Evolutionary conservation across 306 rosid genomes (phyloP).

Genomic region (Dryas drummondii): DNA sequence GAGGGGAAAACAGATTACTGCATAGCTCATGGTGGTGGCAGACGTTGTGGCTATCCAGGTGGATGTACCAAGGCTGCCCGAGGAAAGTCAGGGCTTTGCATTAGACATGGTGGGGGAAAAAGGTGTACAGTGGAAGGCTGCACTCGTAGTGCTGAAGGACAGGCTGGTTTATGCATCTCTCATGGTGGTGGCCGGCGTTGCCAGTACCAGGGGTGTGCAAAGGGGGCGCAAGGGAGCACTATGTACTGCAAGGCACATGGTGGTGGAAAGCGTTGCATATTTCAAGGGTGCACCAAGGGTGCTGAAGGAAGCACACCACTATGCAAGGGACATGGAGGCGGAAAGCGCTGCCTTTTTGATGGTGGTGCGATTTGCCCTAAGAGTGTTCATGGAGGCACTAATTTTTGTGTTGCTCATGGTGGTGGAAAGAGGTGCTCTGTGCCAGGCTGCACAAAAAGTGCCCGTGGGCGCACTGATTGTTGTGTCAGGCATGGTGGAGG

Average conservation of each 20-base stretch:
- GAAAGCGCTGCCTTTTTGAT: conserved; percentile 89
- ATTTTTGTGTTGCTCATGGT: conserved; percentile 97
- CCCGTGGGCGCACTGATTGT: conserved; percentile 95
- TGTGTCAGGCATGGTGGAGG: conserved; percentile 99
- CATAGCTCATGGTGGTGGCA: conserved; percentile 97
- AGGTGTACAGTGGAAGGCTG: conserved; percentile 79
- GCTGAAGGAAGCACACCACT: conserved; percentile 99
- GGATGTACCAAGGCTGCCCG: conserved; percentile 94
- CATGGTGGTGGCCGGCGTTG: conserved; percentile 99
- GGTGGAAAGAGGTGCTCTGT: conserved; percentile 97
- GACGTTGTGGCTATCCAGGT: conserved; percentile 66
- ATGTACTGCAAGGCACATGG: conserved; percentile 98
- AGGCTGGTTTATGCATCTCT: conserved; percentile 91
- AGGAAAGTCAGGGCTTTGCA: conserved; percentile 97
- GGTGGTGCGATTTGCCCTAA: conserved; percentile 98
- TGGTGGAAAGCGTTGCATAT: conserved; percentile 94
- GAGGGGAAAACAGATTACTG: conserved; percentile 97
- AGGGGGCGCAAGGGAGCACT: conserved; percentile 98
- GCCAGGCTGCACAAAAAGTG: conserved; percentile 91
- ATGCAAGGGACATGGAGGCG: conserved; percentile 99
- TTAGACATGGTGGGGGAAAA: conserved; percentile 97
- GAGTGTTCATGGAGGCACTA: conserved; percentile 97
- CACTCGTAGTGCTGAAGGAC: conserved; percentile 95
- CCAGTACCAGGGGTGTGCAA: conserved; percentile 54
- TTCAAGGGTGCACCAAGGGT: conserved; percentile 86